Base-by-base conservation (phyloP, 805 yeast genomes). In the Sungouiella thailandica region DNA sequence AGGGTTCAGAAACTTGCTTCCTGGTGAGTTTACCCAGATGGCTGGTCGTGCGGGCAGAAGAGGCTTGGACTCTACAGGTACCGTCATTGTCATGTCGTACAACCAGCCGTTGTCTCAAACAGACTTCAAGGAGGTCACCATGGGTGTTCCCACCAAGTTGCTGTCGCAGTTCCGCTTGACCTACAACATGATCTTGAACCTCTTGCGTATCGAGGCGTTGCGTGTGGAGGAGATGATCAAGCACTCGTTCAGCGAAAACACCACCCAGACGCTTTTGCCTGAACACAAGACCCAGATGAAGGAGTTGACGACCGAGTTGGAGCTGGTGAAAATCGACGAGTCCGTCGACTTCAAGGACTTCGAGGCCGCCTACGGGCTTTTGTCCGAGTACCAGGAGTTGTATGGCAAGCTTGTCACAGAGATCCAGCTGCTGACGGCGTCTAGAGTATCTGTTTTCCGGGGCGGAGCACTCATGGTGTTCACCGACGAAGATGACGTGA, bases 11-110 rank as follows among this genome's bases (percentile, higher is more conserved):
- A 76, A 82, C 51, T 68, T 93, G 40, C 70, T 82, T 7, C 96
- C 98, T 0, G 98, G 98, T 35, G 98, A 93, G 57, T 93, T 90
- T 55, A 93, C 97, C 0, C 98, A 90, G 61, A 93, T 93, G 98
- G 89, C 97, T 0, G 98, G 98, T 28, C 76, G 98, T 59, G 98
- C 98, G 0, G 98, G 98, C 40, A 79, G 98, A 63, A 79, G 98
- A 68, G 98, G 98, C 23, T 64, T 93, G 44, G 98, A 93, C 65
- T 65, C 78, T 14, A 86, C 84, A 0, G 98, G 98, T 53, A 90
- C 97, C 0, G 98, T 93, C 9, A 87, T 93, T 41, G 78, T 89
- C 5, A 87, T 93, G 94, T 71, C 94, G 2, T 84, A 81, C 50
- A 78, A 74, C 31, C 74, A 75, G 17, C 86, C 93, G 1, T 48